Evolutionary conservation across 768 basidiomycete species (phyloP).

Genomic region (Coprinopsis cinerea): DNA sequence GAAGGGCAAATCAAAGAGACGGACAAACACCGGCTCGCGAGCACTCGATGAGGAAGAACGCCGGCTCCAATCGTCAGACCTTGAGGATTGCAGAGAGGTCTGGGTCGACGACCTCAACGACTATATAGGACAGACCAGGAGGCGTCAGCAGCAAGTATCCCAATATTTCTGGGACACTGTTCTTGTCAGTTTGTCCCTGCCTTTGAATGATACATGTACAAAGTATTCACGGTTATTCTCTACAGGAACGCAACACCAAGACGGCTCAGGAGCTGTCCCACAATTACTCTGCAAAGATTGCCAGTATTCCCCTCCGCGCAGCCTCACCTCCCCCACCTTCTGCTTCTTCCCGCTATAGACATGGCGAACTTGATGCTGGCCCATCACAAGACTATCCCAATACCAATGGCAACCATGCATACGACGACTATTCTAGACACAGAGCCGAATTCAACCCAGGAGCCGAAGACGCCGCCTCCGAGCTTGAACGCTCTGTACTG

Average conservation of each 20-base stretch:
- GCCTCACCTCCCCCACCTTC: conserved; percentile 23
- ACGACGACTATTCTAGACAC: conserved; percentile 14
- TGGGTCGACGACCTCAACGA: conserved; percentile 67
- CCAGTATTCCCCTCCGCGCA: conserved; percentile 36
- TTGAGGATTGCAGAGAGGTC: conserved; percentile 75
- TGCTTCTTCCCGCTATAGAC: conserved; percentile 7
- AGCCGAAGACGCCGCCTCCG: conserved; percentile 53
- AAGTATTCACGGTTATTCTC: conserved; percentile 7
- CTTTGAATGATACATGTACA: background rate
- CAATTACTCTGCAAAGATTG: conserved; percentile 47
- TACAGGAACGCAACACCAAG: conserved; percentile 62
- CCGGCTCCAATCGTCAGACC: conserved; percentile 60
- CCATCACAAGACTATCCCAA: background rate
- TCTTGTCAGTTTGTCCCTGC: conserved; percentile 36
- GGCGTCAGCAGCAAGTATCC: conserved; percentile 66
- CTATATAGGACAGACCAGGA: conserved; percentile 67
- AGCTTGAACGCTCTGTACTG: conserved; percentile 51
- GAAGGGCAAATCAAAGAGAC: conserved; percentile 25
- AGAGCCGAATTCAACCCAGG: conserved; percentile 20
- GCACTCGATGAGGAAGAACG: conserved; percentile 35
- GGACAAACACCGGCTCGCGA: conserved; percentile 22
- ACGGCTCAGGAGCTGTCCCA: conserved; percentile 57
- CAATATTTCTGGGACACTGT: conserved; percentile 67
- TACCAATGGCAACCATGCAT: conserved; percentile 26
- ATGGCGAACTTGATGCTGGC: background rate